These are phyloP conservation scores for Solanum bukasovii DNA, from an alignment of 257 asterid genomes.

Conservation along the genomic window DNA sequence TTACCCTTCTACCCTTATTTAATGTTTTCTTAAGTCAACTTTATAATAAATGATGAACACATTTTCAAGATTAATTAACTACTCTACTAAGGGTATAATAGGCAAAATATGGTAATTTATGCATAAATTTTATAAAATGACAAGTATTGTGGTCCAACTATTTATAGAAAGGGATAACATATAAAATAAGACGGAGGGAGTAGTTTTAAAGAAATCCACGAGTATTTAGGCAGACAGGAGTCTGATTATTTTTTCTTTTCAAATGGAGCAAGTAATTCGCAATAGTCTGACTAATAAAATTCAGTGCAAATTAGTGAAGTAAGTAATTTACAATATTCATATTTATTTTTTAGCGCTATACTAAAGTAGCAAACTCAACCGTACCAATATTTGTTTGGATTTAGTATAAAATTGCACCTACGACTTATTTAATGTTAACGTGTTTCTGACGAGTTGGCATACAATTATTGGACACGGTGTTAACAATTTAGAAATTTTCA, in stretches of 20 bases:
- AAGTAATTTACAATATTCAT: neutral
- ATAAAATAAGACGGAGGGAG: too few relatives aligned
- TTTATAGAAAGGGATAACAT: too few relatives aligned
- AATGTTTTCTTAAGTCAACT: too few relatives aligned
- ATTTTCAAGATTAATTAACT: too few relatives aligned
- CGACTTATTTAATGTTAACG: neutral
- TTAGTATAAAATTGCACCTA: neutral
- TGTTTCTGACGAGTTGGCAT: neutral
- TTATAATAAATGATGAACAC: too few relatives aligned
- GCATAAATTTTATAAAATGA: too few relatives aligned
- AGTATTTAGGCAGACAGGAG: neutral
- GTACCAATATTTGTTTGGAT: neutral
- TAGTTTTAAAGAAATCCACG: neutral
- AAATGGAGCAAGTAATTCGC: neutral
- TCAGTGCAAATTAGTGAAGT: neutral
- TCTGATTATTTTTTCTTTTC: neutral
- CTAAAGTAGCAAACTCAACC: neutral
- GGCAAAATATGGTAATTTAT: too few relatives aligned
- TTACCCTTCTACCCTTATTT: too few relatives aligned
- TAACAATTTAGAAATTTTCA: neutral
- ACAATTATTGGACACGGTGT: neutral
- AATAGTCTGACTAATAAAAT: neutral
- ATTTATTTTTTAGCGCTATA: neutral
- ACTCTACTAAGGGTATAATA: too few relatives aligned
- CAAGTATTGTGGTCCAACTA: too few relatives aligned